Evolutionary conservation across 2,329 filamentous ascomycete genomes (phyloP).

Genomic region (Aspergillus fumigatiaffinis): DNA sequence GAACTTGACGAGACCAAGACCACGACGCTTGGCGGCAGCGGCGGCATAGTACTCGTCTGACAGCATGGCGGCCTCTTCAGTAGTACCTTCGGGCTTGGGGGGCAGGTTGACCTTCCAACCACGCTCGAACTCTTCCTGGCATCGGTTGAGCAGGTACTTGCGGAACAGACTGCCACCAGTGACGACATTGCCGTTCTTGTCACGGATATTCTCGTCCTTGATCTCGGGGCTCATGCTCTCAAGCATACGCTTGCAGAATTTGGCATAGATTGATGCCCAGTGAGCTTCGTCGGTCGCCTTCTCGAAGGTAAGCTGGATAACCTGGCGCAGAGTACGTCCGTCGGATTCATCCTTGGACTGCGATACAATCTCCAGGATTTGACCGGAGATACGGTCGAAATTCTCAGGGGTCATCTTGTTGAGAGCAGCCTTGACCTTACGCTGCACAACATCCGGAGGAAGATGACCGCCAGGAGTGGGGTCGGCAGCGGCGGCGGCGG

Average conservation of each 20-base stretch:
- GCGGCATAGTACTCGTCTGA: slow-evolving; percentile 96
- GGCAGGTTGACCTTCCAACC: slow-evolving; percentile 92
- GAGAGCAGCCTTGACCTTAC: slow-evolving; percentile 95
- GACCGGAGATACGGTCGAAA: slow-evolving; percentile 90
- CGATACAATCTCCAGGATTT: slow-evolving; percentile 85
- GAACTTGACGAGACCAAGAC: slow-evolving; percentile 96
- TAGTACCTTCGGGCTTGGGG: slow-evolving; percentile 67
- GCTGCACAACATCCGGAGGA: slow-evolving; percentile 89
- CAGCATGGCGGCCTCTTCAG: slow-evolving; percentile 72
- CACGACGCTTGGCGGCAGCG: slow-evolving; percentile 90
- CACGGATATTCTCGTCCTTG: slow-evolving; percentile 88
- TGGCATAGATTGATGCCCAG: slow-evolving; percentile 98
- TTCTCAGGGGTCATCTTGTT: slow-evolving; percentile 99
- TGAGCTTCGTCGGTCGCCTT: slow-evolving; percentile 98
- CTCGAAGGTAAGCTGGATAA: slow-evolving; percentile 98
- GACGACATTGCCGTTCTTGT: slow-evolving; percentile 84
- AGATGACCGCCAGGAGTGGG: slow-evolving; percentile 58
- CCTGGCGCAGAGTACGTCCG: slow-evolving; percentile 89
- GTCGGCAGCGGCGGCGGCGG: slow-evolving; percentile 40
- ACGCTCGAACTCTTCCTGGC: slow-evolving; percentile 97
- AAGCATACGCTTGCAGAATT: slow-evolving; percentile 96
- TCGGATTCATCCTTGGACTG: slow-evolving; percentile 96
- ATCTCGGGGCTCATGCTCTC: slow-evolving; percentile 93
- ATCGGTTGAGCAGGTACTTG: slow-evolving; percentile 97
- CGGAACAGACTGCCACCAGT: slow-evolving; percentile 92